These are phyloP conservation scores for Martiniozyma abietophila DNA, from an alignment of 805 yeast genomes.

Conservation along the genomic window DNA sequence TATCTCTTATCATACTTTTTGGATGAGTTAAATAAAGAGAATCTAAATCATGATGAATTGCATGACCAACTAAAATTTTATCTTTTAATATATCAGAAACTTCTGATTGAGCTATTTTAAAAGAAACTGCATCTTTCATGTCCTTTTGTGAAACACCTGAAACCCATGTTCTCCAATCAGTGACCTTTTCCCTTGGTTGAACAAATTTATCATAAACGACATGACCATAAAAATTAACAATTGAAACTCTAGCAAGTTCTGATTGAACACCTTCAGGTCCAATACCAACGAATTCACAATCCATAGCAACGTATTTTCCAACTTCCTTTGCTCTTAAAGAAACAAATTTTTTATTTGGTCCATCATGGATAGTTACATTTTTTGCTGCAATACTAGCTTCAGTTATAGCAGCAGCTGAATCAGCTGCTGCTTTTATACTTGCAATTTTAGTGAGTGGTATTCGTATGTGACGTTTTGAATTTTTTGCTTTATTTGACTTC, in stretches of 20 bases:
- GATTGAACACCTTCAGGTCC: slow-evolving; percentile 65
- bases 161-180: slow-evolving; percentile 91
- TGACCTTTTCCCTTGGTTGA: slow-evolving; percentile 61
- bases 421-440: background rate
- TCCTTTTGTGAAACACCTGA: slow-evolving; percentile 71
- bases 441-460: slow-evolving; percentile 10
- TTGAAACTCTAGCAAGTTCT: slow-evolving; percentile 77
- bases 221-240: slow-evolving; percentile 76
- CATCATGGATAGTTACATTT: background rate
- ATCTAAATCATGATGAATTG: slow-evolving; percentile 69
- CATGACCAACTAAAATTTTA: slow-evolving; percentile 73
- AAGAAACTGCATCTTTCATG: slow-evolving; percentile 58
- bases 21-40: slow-evolving; percentile 65
- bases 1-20: slow-evolving; percentile 55
- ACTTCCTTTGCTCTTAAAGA: slow-evolving; percentile 25
- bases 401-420: background rate
- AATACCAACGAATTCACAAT: slow-evolving; percentile 91
- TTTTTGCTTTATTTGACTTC: background rate
- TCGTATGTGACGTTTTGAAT: slow-evolving; percentile 3
- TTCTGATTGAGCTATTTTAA: slow-evolving; percentile 54
- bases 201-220: slow-evolving; percentile 67
- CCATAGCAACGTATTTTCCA: slow-evolving; percentile 76
- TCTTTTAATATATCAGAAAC: slow-evolving; percentile 45
- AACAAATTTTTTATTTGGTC: background rate
- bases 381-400: background rate